These are phyloP conservation scores for Aspergillus avenaceus DNA, from an alignment of 495 filamentous ascomycete species.

Conservation along the genomic window DNA sequence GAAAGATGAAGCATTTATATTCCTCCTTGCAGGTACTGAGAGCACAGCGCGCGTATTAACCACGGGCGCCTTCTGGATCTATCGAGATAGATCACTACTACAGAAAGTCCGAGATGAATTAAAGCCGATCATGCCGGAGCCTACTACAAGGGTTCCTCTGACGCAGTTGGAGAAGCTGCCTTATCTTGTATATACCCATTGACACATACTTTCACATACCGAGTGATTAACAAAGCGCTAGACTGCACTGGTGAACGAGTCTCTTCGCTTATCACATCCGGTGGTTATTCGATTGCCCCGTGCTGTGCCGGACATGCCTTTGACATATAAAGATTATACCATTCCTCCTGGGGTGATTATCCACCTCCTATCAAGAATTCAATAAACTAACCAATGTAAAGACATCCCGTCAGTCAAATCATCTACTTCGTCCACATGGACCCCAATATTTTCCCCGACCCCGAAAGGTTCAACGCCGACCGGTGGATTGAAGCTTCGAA, in stretches of 20 bases:
- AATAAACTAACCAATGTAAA: slow-evolving; percentile 8
- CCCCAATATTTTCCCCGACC: slow-evolving; percentile 35
- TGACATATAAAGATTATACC: slow-evolving; percentile 27
- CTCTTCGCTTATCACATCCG: neutral
- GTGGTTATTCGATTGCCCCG: slow-evolving; percentile 27
- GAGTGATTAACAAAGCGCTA: slow-evolving; percentile 39
- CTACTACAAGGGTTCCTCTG: neutral
- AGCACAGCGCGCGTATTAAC: slow-evolving; percentile 28
- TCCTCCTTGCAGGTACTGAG: slow-evolving; percentile 32
- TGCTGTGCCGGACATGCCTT: slow-evolving; percentile 21
- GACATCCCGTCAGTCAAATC: slow-evolving; percentile 39
- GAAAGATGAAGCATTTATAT: slow-evolving; percentile 23
- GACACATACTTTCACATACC: slow-evolving; percentile 11
- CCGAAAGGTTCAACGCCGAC: slow-evolving; percentile 37
- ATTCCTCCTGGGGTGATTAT: slow-evolving; percentile 18
- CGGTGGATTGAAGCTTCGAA: slow-evolving; percentile 34
- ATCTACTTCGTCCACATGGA: slow-evolving; percentile 37
- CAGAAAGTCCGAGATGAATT: slow-evolving; percentile 21
- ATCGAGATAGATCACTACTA: slow-evolving; percentile 15
- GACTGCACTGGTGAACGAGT: slow-evolving; percentile 25
- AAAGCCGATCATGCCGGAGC: slow-evolving; percentile 20
- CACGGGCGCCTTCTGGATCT: slow-evolving; percentile 26
- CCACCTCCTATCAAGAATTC: neutral
- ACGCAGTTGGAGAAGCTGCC: slow-evolving; percentile 39
- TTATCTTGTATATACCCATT: slow-evolving; percentile 33